Conservation (phyloP, 495 filamentous ascomycete genomes). For the Thozetella sp. region DNA sequence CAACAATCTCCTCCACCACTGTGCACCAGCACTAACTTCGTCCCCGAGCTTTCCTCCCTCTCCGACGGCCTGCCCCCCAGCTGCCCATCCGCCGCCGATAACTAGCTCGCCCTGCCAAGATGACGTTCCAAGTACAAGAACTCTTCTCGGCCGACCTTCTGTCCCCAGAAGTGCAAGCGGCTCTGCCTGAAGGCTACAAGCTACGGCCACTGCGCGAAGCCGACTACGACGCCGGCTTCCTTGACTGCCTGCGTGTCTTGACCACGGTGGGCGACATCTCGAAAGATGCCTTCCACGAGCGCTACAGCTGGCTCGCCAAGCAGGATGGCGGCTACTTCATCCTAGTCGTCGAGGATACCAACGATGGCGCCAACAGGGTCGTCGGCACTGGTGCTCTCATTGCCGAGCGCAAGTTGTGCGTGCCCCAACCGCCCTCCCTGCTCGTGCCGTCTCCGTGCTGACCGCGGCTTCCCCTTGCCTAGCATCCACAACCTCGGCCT, state of each 20-base stretch:
- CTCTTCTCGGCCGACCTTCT: constrained; percentile 82
- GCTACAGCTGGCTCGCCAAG: constrained; percentile 81
- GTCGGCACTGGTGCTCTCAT: constrained; percentile 89
- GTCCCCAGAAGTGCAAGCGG: constrained; percentile 68
- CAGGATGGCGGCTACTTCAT: constrained; percentile 84
- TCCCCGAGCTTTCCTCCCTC: background rate
- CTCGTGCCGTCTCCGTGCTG: constrained; percentile 1
- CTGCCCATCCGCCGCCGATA: background rate
- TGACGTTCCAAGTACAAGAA: constrained; percentile 46
- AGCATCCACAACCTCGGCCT: constrained; percentile 73
- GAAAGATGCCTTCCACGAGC: constrained; percentile 71
- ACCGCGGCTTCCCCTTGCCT: constrained; percentile 9
- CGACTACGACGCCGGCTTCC: constrained; percentile 80
- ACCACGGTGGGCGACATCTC: constrained; percentile 91
- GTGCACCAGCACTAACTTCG: no score
- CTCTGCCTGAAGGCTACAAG: constrained; percentile 78
- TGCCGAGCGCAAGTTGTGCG: constrained; percentile 83
- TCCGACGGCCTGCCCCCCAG: background rate
- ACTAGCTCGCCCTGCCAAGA: constrained; percentile 15
- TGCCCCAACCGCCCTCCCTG: no score
- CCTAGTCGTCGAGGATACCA: constrained; percentile 76
- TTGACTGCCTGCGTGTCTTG: constrained; percentile 88
- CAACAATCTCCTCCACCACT: no score
- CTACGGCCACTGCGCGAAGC: constrained; percentile 76
- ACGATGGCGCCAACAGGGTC: constrained; percentile 46